Conservation (phyloP, 257 asterid species). For the Penstemon newberryi region DNA sequence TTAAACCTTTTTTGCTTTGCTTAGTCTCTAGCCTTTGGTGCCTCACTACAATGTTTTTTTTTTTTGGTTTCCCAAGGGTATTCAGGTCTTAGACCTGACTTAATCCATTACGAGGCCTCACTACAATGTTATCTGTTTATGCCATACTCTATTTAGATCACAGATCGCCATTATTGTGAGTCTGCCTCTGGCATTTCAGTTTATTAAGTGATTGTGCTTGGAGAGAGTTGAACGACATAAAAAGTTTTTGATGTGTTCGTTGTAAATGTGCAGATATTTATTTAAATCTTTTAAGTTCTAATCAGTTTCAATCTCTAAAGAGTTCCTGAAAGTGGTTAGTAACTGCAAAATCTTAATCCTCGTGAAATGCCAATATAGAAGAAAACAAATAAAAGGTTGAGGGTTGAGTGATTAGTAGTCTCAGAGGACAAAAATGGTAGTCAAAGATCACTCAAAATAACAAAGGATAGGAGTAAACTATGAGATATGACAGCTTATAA, state of each 20-base stretch:
- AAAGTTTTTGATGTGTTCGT: background rate
- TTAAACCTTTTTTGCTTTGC: too few species aligned
- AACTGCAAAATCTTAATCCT: background rate
- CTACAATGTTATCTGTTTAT: background rate
- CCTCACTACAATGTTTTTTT: too few species aligned
- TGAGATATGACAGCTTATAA: background rate
- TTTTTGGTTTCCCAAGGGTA: too few species aligned
- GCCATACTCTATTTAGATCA: background rate
- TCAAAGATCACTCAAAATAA: background rate
- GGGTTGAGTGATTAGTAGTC: background rate
- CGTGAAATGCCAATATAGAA: background rate
- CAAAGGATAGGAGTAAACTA: background rate
- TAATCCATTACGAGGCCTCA: too few species aligned
- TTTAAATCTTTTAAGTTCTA: background rate
- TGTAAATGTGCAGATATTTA: background rate
- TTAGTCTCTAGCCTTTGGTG: too few species aligned
- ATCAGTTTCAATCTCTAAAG: background rate
- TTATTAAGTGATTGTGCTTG: background rate
- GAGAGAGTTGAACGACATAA: slow-evolving; percentile 2
- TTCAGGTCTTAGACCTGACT: too few species aligned
- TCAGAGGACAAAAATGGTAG: background rate
- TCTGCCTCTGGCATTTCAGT: background rate
- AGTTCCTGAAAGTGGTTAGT: background rate
- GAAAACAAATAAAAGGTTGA: background rate
- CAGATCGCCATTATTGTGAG: background rate